A percentile compares a stretch with the other conserved stretches of the same genome.
phyloP scores from a whole-genome alignment of 805 yeast species.

The Wickerhamomyces hampshirensis region DNA sequence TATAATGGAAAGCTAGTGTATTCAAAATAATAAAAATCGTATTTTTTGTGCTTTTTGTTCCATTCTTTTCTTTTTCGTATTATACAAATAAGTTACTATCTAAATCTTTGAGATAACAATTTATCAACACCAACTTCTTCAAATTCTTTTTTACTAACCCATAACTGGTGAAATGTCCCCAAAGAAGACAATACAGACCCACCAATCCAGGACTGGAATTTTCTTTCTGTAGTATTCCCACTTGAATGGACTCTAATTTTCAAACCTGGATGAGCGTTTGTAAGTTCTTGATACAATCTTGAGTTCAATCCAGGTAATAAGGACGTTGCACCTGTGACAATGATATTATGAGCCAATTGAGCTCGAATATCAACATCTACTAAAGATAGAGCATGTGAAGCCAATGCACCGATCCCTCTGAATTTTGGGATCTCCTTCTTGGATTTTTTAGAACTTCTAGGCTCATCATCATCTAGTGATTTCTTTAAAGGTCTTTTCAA shows the following conservation, averaged over 20 bases:
- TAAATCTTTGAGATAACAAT: slow-evolving; percentile 74
- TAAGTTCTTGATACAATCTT: slow-evolving; percentile 65
- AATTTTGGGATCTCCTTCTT: slow-evolving; percentile 20
- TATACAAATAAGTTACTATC: slow-evolving; percentile 34
- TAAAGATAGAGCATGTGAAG: slow-evolving; percentile 47
- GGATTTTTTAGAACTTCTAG: slow-evolving; percentile 22
- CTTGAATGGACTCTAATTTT: slow-evolving; percentile 80
- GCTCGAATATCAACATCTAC: slow-evolving; percentile 82
- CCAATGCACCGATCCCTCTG: slow-evolving; percentile 56
- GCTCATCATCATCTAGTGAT: slow-evolving; percentile 28
- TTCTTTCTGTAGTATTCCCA: slow-evolving; percentile 74
- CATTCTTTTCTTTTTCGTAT: not conserved
- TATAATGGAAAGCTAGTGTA: not conserved
- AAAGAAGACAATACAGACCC: slow-evolving; percentile 83
- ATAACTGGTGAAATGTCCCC: slow-evolving; percentile 92
- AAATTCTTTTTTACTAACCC: slow-evolving; percentile 86
- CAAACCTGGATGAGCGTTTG: slow-evolving; percentile 70
- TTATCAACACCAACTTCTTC: slow-evolving; percentile 86
- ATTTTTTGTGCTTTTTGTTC: not conserved
- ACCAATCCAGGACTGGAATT: slow-evolving; percentile 85
- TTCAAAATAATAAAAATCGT: too few relatives aligned
- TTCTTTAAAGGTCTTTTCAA: slow-evolving; percentile 49
- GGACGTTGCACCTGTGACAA: slow-evolving; percentile 81
- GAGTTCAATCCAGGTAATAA: slow-evolving; percentile 79
- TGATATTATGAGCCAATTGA: slow-evolving; percentile 81